A percentile compares a stretch with the other conserved stretches of the same genome.
phyloP scores from a whole-genome alignment of 768 basidiomycete species.

The Collybiopsis confluens region DNA sequence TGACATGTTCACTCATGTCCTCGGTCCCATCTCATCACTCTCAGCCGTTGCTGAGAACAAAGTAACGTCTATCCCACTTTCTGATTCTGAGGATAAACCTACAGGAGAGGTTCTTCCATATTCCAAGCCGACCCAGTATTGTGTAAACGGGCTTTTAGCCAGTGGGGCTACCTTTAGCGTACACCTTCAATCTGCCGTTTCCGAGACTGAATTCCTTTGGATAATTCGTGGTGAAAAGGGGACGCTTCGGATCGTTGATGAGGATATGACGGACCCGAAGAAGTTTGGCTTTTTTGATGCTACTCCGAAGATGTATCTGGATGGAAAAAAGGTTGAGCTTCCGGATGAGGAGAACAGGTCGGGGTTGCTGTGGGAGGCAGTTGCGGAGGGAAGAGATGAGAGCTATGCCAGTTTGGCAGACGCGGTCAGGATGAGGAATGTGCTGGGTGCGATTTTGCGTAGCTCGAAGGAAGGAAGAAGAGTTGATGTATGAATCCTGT shows the following conservation, averaged over 20 bases:
- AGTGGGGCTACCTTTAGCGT: constrained; percentile 25
- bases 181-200: constrained; percentile 11
- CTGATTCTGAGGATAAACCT: constrained; percentile 20
- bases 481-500: neutral
- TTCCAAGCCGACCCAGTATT: constrained; percentile 21
- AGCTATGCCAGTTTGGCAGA: constrained; percentile 25
- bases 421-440: constrained; percentile 18
- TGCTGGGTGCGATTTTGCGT: constrained; percentile 20
- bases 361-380: constrained; percentile 18
- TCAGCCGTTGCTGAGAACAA: constrained; percentile 19
- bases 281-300: constrained; percentile 16
- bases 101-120: constrained; percentile 20
- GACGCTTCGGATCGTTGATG: constrained; percentile 12
- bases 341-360: constrained; percentile 3
- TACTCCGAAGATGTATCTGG: constrained; percentile 25
- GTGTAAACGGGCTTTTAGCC: constrained; percentile 24
- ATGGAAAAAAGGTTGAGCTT: constrained; percentile 24
- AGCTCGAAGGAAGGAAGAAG: constrained; percentile 19
- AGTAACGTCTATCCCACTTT: constrained; percentile 21
- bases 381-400: constrained; percentile 17
- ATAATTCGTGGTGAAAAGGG: constrained; percentile 20
- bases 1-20: constrained; percentile 21
- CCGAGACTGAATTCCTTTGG: constrained; percentile 25
- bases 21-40: constrained; percentile 28
- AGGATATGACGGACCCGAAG: neutral